Evolutionary conservation across 2,329 filamentous ascomycete genomes (phyloP).

Genomic region (Juglanconis juglandina): DNA sequence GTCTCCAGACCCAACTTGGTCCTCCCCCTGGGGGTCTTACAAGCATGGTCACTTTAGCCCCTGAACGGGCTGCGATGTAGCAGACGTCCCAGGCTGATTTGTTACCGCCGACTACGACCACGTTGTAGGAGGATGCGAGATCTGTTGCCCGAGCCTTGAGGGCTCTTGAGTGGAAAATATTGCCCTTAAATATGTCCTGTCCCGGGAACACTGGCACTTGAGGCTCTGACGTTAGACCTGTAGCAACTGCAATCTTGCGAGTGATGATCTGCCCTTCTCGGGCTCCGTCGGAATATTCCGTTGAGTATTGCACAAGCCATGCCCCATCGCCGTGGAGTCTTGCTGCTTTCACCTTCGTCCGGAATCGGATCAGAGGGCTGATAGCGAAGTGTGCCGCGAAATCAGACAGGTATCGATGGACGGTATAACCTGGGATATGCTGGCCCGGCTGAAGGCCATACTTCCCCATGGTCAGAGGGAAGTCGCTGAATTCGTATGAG

Average conservation of each 20-base stretch:
- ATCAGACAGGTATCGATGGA: conserved; percentile 45
- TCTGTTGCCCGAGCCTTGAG: not conserved
- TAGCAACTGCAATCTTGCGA: conserved; percentile 2
- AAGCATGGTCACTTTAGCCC: not conserved
- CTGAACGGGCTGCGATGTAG: conserved; percentile 4
- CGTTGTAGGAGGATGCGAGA: not conserved
- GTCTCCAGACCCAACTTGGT: not conserved
- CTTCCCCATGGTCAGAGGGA: conserved; percentile 59
- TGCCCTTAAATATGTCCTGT: too few species aligned
- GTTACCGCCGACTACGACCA: not conserved
- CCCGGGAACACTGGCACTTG: too few species aligned
- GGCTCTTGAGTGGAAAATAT: not conserved
- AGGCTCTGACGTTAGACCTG: too few species aligned
- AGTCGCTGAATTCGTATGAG: conserved; percentile 71
- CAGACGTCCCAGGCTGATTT: not conserved
- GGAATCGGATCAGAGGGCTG: not conserved
- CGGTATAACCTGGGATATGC: conserved; percentile 44
- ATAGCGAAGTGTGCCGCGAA: conserved; percentile 44
- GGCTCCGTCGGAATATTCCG: conserved; percentile 1
- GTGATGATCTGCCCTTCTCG: not conserved
- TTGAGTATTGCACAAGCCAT: not conserved
- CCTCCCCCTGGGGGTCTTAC: not conserved
- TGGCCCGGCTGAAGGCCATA: conserved; percentile 45
- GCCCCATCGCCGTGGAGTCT: not conserved
- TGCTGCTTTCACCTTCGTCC: not conserved